Base-by-base conservation (phyloP, 2,329 filamentous ascomycete species). In the Exophiala spinifera region DNA sequence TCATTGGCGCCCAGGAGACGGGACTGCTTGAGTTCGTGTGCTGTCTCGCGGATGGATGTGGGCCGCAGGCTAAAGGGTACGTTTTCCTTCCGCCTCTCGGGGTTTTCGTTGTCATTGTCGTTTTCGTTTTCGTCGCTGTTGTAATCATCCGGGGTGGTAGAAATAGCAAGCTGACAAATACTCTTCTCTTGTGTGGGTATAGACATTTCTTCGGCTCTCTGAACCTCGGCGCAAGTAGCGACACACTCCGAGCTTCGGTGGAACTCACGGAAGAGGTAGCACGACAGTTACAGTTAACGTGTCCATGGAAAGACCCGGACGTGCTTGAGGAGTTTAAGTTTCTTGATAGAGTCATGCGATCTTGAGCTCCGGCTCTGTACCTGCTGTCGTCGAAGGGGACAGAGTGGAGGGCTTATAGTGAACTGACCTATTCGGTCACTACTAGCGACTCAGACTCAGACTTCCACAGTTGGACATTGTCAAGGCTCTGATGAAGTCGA, bases 11-110 rank as follows among this genome's bases (percentile, higher is more conserved):
- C 20, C 49, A 57, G 49, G 64, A 66, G 46, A 67, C 65, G 36
- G 65, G 62, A 2, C 43, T 67, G 55, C 33, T 67, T 42, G 65
- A 67, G 50, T 67, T 67, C 53, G 63, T 65, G 13, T 65, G 63
- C 47, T 67, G 65, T 61, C 53, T 67, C 36, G 64, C 61, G 14
- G 63, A 65, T 50, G 60, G 58, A 14, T 64, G 64, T 19, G 62
- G 57, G 28, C 59, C 63, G 17, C 65, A 67, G 51, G 65, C 65
- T 8, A 66, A 67, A 45, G 65, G 65, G 64, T 65, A 47, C 55
- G 63, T 56, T n/a, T n/a, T n/a, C n/a, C n/a, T n/a, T n/a, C n/a
- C n/a, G n/a, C n/a, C n/a, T n/a, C n/a, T n/a, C n/a, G n/a, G n/a
- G n/a, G n/a, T n/a, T n/a, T n/a, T n/a, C n/a, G n/a, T n/a, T n/a